Conservation (phyloP, 78 protist species). For the Monosiga brevicollis region DNA sequence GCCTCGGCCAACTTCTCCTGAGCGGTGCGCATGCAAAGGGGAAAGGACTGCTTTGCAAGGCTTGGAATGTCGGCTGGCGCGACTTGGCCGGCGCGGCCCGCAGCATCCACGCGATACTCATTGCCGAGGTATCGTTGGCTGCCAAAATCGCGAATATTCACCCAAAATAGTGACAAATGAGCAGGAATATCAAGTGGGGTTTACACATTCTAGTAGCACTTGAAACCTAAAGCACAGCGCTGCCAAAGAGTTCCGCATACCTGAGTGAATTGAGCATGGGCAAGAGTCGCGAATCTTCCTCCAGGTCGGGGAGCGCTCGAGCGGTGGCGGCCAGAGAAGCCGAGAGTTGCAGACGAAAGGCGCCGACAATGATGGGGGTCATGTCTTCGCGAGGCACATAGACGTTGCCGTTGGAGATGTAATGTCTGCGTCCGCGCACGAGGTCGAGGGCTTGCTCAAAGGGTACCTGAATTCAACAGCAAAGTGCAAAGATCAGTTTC, state of each 20-base stretch:
- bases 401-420: background rate
- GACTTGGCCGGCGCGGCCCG: background rate
- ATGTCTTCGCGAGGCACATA: slow-evolving; percentile 14
- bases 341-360: slow-evolving; percentile 11
- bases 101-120: too few species aligned
- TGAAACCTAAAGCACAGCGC: too few species aligned
- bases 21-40: slow-evolving; percentile 71
- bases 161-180: too few species aligned
- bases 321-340: background rate
- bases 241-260: too few species aligned
- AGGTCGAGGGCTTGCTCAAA: slow-evolving; percentile 17
- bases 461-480: slow-evolving; percentile 11
- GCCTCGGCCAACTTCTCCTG: slow-evolving; percentile 21
- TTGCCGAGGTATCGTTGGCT: too few species aligned
- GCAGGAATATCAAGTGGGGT: too few species aligned
- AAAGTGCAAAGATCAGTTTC: background rate
- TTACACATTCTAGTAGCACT: too few species aligned
- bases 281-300: slow-evolving; percentile 13
- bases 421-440: background rate
- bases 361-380: background rate
- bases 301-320: slow-evolving; percentile 5
- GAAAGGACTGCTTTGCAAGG: slow-evolving; percentile 51
- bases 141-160: too few species aligned
- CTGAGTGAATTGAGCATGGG: slow-evolving; percentile 10
- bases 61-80: background rate